Conservation (phyloP, 768 basidiomycete genomes). For the Coprinellus aureogranulatus region DNA sequence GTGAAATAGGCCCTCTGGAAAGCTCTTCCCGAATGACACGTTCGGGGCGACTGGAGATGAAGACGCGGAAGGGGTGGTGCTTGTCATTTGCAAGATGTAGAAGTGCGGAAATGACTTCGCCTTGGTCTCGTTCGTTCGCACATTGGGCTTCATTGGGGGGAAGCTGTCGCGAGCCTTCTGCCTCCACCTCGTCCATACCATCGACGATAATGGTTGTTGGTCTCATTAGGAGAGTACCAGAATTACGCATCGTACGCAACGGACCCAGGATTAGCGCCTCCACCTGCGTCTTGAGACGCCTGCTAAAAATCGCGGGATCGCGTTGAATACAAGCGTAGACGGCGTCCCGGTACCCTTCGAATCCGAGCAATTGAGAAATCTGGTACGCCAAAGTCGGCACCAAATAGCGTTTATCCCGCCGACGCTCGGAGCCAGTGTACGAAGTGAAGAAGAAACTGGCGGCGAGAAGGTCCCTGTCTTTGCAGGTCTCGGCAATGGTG, state of each 20-base stretch:
- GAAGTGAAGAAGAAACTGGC: conserved; percentile 20
- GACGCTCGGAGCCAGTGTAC: neutral
- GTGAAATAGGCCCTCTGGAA: neutral
- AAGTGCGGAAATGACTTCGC: too few species aligned
- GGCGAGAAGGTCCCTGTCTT: neutral
- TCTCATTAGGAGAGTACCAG: neutral
- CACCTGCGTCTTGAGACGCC: neutral
- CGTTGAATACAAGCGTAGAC: conserved; percentile 9
- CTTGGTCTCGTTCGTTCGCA: too few species aligned
- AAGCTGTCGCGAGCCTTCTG: neutral
- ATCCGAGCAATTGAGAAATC: neutral
- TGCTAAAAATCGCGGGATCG: neutral
- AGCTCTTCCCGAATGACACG: neutral
- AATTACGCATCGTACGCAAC: neutral
- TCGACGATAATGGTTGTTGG: conserved; percentile 18
- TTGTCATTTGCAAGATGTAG: too few species aligned
- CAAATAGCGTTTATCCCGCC: neutral
- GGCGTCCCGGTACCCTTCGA: conserved; percentile 11
- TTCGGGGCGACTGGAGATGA: conserved; percentile 8
- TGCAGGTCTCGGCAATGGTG: conserved; percentile 15
- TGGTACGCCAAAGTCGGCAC: neutral
- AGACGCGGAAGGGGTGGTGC: neutral
- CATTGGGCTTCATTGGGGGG: too few species aligned
- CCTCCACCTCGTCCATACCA: conserved; percentile 17
- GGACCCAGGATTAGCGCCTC: neutral